Conservation (phyloP, 1,284 basidiomycete genomes). For the Anthracocystis panici-leucophaei region DNA sequence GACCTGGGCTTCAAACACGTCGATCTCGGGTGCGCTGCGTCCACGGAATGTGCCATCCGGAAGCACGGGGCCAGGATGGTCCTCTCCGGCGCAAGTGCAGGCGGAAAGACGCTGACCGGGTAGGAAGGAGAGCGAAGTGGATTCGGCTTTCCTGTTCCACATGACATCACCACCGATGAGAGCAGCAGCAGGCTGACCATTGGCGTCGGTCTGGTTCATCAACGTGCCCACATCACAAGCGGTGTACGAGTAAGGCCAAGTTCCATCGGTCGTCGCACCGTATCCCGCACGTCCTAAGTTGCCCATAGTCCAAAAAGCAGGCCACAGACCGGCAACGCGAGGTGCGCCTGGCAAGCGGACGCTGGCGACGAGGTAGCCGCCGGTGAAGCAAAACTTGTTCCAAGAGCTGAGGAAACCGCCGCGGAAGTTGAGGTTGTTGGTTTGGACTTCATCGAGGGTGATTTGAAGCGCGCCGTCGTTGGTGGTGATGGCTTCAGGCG, state of each 20-base stretch:
- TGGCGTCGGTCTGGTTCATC: conserved; percentile 61
- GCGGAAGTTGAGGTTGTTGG: conserved; percentile 77
- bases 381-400: conserved; percentile 96
- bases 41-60: conserved; percentile 79
- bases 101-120: conserved; percentile 80
- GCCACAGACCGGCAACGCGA: conserved; percentile 71
- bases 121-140: conserved; percentile 72
- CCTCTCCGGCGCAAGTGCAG: conserved; percentile 81
- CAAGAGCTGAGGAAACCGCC: conserved; percentile 75
- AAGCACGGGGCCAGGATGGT: conserved; percentile 82
- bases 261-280: conserved; percentile 74
- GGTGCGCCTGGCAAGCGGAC: conserved; percentile 83
- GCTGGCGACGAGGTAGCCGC: conserved; percentile 82
- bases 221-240: conserved; percentile 63
- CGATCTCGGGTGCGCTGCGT: conserved; percentile 77
- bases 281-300: conserved; percentile 73
- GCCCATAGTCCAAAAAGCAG: conserved; percentile 83
- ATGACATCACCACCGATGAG: conserved; percentile 49
- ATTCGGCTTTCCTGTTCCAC: conserved; percentile 64
- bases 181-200: conserved; percentile 39
- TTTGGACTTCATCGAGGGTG: conserved; percentile 71
- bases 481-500: conserved; percentile 84
- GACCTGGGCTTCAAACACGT: conserved; percentile 77
- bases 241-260: conserved; percentile 77
- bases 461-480: conserved; percentile 82